Base-by-base conservation (phyloP, 2,329 filamentous ascomycete genomes). In the Aspergillus amoenus region DNA sequence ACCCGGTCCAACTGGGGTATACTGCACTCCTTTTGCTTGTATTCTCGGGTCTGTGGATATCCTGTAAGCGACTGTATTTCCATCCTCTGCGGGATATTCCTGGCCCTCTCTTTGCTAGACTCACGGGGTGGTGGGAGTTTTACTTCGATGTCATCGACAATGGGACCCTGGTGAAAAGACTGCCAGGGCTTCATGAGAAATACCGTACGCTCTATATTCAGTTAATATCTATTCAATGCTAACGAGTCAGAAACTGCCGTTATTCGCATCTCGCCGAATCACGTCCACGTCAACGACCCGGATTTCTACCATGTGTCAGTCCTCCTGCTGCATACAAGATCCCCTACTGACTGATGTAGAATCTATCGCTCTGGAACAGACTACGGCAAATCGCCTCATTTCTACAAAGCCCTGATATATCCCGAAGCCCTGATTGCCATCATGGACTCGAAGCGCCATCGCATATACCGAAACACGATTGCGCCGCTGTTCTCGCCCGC, bases 211-310 rank as follows among this genome's bases (percentile, higher is more conserved):
- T 30, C 22, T 30, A 11, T 30, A 30, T 30, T 30, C 9, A 30
- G 1, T 9, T 30, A 30, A 3, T 30, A 30, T 30, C 3, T 30
- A 30, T 9, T 11, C 3, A 30, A 4, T 2, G 27, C 27, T 30
- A 30, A 30, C 27, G 27, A 11, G 1, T 30, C 27, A 30, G 27
- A 30, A 30, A 30, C 27, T 30, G 9, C 40, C 11, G 22, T 49
- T 7, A 18, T 49, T 6, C 32, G 47, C 11, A 17, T 49, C 27
- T 32, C 32, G 3, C 32, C 47, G 9, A 49, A 49, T 21, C 47
- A 49, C 15, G 47, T 49, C 34, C 47, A 49, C 18, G 18, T 49
- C 18, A 40, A 40, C 13, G 34, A 49, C 21, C 39, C 40, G 6
- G 47, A 49, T 0, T 18, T 24, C 11, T 49, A 49, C 9, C 32